phyloP scores from a whole-genome alignment of 1,139 yeast species.

The Geotrichum australiense region DNA sequence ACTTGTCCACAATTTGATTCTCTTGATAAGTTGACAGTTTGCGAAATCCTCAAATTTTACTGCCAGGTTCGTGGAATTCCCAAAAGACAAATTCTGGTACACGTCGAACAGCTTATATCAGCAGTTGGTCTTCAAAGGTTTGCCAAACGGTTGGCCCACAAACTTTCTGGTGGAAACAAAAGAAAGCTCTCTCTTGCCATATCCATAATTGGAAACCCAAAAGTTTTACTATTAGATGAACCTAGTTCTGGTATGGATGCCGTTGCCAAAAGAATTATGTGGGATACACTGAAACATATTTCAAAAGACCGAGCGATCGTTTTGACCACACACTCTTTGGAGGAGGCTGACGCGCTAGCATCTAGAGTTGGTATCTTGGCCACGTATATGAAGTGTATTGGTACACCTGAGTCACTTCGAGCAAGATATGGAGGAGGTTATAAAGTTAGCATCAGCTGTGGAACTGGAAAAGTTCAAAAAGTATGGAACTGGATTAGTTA shows the following conservation, averaged over 20 bases:
- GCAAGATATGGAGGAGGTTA: constrained; percentile 27
- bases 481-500: constrained; percentile 12
- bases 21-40: constrained; percentile 34
- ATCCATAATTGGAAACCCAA: constrained; percentile 91
- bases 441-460: constrained; percentile 27
- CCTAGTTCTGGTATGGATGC: constrained; percentile 89
- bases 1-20: constrained; percentile 39
- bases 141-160: constrained; percentile 30
- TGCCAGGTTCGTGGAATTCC: constrained; percentile 32
- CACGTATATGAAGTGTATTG: constrained; percentile 31
- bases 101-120: constrained; percentile 57
- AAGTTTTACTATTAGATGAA: constrained; percentile 86
- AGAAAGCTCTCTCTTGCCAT: constrained; percentile 94
- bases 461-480: constrained; percentile 1
- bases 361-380: constrained; percentile 35
- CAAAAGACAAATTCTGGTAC: constrained; percentile 67
- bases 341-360: constrained; percentile 37
- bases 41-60: constrained; percentile 32
- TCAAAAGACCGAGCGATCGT: constrained; percentile 33
- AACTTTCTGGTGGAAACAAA: constrained; percentile 95
- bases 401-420: constrained; percentile 29
- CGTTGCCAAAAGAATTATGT: constrained; percentile 40
- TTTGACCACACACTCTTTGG: constrained; percentile 37
- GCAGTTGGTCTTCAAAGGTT: constrained; percentile 35
- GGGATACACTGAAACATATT: constrained; percentile 33